Evolutionary conservation across 1,139 yeast species (phyloP), one percentile per base, ranked within the genome.

Genomic region (Debaryomyces singareniensis): DNA sequence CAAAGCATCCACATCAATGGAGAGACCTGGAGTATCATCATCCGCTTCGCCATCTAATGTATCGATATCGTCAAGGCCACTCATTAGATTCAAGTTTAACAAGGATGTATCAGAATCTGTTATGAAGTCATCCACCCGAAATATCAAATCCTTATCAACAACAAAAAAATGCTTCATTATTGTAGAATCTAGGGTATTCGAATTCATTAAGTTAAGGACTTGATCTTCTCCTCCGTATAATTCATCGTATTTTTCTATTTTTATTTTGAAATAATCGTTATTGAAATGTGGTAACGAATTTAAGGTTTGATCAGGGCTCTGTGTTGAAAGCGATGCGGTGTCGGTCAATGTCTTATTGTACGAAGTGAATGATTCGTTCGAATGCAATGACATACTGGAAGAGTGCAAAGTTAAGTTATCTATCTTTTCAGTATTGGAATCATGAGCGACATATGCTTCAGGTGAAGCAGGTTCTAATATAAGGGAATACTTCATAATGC

Each of bases 1-100:
- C 30, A 67, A 60, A 34, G 58, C 68, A 40, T 67, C 73, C 6
- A 65, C 71, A 40, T 66, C 71, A 29, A 67, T 65, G 4, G 71
- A 72, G 26, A 62, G 45, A 3, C 67, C 65, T 1, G 65, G 62
- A 11, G 54, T 58, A 28, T 59, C 68, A 29, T 61, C 68, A 13
- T 59, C 68, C n/a, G n/a, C n/a, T n/a, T n/a, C n/a, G 14, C 43
- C 55, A 26, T 55, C 63, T 13, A 47, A 55, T 31, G 54, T 53
- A 21, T 55, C 62, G 3, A 50, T 51, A 20, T 55, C 60, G 26
- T 52, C 53, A 13, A 43, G 45, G 4, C 45, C 49, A 23, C 43
- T 54, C 20, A 53, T 35, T 3, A 52, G 45, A 13, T 44, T 41
- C 11, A 51, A 38, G 18, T 44, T 48, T 11, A 40, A 31, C 5